Evolutionary conservation across 2,329 filamentous ascomycete species (phyloP), one percentile per base, ranked within the genome.

Genomic region (Aspergillus texensis): DNA sequence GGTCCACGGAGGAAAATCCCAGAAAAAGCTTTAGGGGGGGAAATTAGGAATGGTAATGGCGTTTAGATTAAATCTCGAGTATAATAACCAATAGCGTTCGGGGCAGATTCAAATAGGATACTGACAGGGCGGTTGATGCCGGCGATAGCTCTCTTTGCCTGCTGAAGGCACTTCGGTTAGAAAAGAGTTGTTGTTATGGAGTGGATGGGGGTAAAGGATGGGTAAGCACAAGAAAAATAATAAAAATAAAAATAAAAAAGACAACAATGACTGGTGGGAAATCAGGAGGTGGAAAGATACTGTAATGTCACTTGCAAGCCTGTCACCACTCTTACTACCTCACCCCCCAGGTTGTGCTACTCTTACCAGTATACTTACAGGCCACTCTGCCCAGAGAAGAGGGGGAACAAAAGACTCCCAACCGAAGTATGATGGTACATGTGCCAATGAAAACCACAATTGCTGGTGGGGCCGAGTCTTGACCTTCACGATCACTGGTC

Each of bases 81-180:
- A 12, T 8, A 24, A 36, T 54, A 36, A n/a, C 52, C 65, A 64
- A 57, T 62, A 41, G 36, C 54, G 56, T 52, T 62, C 46, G 43
- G 57, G 41, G 46, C 14, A 57, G n/a, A 62, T 48, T 54, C 34
- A 58, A 58, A 54, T 19, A 52, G 39, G 28, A 48, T 50, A 45
- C 12, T 36, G 41, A 54, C 30, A 60, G 46, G 62, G 71, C 70
- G 71, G 70, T 66, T 71, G 71, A 68, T 68, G 68, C 71, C 71
- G 70, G 70, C 61, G 60, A 65, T 66, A 61, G 61, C 50, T 56
- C 46, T 54, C 8, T 34, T 54, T 32, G 6, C 39, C 61, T 52
- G 12, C 24, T 46, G 36, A n/a, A 52, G 32, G 28, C 58, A 19
- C 36, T 41, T 58, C 45, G 56, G 52, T 59, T 62, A 48, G 53